These are phyloP conservation scores for Penicillium verrucosum DNA, from an alignment of 2,329 filamentous ascomycete genomes.

Conservation along the genomic window DNA sequence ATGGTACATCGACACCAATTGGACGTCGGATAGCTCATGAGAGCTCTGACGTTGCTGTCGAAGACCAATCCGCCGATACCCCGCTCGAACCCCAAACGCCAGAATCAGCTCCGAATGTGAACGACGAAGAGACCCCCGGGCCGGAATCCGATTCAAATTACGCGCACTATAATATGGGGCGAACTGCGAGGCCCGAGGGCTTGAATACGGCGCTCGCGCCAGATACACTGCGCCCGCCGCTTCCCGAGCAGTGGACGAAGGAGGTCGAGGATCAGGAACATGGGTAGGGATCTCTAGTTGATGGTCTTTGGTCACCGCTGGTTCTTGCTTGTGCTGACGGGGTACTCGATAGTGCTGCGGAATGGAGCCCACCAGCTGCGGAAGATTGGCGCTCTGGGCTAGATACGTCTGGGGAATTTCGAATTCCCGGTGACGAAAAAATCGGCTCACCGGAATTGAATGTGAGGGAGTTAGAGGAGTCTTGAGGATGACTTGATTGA, in stretches of 20 bases:
- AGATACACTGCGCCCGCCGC: slow-evolving; percentile 1
- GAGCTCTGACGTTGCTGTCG: background rate
- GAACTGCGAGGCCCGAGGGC: background rate
- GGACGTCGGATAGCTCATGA: background rate
- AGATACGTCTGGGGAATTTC: background rate
- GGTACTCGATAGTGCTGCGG: background rate
- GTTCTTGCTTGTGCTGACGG: background rate
- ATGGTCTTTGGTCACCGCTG: background rate
- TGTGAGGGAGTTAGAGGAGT: background rate
- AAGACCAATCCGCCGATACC: background rate
- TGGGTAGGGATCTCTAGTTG: background rate
- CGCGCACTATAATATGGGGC: background rate
- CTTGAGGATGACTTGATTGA: background rate
- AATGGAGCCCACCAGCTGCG: background rate
- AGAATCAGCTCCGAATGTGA: background rate
- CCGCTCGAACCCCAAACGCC: background rate
- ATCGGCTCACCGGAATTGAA: background rate
- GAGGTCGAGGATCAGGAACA: background rate
- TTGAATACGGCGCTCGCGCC: background rate
- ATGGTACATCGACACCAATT: background rate
- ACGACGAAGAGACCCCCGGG: background rate
- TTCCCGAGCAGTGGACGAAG: slow-evolving; percentile 5
- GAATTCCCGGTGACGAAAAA: background rate
- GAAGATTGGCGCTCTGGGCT: background rate
- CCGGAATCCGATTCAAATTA: background rate